A percentile compares a stretch with the other conserved stretches of the same genome.
phyloP scores from a whole-genome alignment of 2,329 filamentous ascomycete genomes.

The Colletotrichum falcatum region DNA sequence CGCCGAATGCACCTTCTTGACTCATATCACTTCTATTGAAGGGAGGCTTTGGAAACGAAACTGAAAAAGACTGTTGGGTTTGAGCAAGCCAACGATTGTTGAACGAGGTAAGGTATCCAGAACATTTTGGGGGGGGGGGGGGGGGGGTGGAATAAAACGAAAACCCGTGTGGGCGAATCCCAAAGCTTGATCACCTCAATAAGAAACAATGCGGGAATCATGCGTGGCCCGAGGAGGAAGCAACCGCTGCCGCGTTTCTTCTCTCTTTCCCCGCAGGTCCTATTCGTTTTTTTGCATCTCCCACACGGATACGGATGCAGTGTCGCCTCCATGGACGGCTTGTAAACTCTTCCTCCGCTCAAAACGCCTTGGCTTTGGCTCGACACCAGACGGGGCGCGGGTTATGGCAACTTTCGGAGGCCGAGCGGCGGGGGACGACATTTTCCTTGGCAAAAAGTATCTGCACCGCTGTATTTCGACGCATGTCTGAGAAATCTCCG shows the following conservation, averaged over 20 bases:
- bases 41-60: background rate
- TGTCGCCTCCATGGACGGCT: background rate
- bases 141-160: background rate
- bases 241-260: background rate
- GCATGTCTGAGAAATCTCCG: background rate
- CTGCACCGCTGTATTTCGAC: too few species aligned
- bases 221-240: background rate
- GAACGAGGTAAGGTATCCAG: background rate
- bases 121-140: too few species aligned
- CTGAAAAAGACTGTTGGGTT: too few species aligned
- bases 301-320: background rate
- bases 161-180: conserved; percentile 12
- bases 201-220: conserved; percentile 17
- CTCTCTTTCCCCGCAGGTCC: conserved; percentile 1
- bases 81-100: background rate
- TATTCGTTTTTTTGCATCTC: background rate
- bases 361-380: background rate
- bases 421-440: background rate
- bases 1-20: background rate
- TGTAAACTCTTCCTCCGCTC: background rate
- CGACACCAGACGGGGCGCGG: background rate
- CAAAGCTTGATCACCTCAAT: conserved; percentile 9
- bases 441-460: background rate
- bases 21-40: background rate
- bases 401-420: background rate